A percentile compares a stretch with the other conserved stretches of the same genome.
These are phyloP conservation scores for Eucalyptus lansdowneana DNA, from an alignment of 345 rosid species.

Conservation along the genomic window DNA sequence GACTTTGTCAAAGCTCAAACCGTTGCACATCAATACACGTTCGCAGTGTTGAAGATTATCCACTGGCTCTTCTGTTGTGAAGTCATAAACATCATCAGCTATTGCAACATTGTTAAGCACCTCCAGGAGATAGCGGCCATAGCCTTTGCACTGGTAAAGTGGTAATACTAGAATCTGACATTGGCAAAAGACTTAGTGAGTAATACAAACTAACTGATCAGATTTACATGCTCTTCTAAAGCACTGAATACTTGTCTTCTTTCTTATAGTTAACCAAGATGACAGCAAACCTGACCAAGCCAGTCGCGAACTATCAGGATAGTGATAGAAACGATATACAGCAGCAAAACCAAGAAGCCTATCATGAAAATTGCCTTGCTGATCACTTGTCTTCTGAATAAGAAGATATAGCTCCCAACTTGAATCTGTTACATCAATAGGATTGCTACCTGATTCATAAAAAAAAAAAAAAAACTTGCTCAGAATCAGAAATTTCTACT, in stretches of 20 bases:
- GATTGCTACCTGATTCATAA: constrained; percentile 69
- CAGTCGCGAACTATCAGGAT: constrained; percentile 75
- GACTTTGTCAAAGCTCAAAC: constrained; percentile 42
- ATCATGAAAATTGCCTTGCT: constrained; percentile 24
- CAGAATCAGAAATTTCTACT: neutral
- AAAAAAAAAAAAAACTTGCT: neutral
- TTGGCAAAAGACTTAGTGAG: neutral
- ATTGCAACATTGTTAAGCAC: constrained; percentile 54
- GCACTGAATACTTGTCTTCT: neutral
- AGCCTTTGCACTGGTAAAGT: constrained; percentile 70
- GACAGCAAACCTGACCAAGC: constrained; percentile 64
- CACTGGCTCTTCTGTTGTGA: constrained; percentile 89
- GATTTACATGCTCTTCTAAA: neutral
- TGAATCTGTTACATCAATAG: constrained; percentile 87
- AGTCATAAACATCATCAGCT: constrained; percentile 63
- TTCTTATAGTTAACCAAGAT: neutral
- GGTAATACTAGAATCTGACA: constrained; percentile 84
- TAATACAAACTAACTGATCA: neutral
- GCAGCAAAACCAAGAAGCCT: constrained; percentile 69
- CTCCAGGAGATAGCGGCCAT: constrained; percentile 63
- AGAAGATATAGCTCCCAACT: constrained; percentile 86
- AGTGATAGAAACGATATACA: constrained; percentile 65
- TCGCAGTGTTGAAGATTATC: constrained; percentile 77
- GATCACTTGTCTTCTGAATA: constrained; percentile 34
- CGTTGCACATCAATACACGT: constrained; percentile 51